Base-by-base conservation (phyloP, 768 basidiomycete genomes). In the Leccinum truebloodii region DNA sequence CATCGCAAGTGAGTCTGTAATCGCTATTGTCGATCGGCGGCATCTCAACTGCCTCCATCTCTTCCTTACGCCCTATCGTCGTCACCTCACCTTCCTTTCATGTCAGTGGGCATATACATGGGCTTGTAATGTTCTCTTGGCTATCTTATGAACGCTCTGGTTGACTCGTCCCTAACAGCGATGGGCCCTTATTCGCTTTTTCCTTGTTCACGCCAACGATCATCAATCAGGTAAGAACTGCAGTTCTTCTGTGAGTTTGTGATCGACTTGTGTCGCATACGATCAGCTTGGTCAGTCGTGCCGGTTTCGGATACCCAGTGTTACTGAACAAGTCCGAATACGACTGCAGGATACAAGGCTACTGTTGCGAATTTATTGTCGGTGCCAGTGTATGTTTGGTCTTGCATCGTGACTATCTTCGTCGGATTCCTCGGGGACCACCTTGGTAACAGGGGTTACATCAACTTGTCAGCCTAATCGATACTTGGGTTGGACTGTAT, bases 361-460 rank as follows among this genome's bases (percentile, higher is more conserved):
- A 90, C 87, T 1, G 72, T 77, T 26, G 88, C 90, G 2, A 92
- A 92, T 67, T 71, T 92, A 12, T 77, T 93, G 16, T 88, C 88
- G 0, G 89, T 92, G 4, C 90, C 90, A 2, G 87, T 91, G 30
- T 92, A 92, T 67, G 82, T 80, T 6, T 89, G 87, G 83, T 84
- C 86, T 20, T 88, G 88, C 65, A 70, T 89, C 39, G 75, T 89
- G 66, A 92, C 90, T 5, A 80, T 82, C 61, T 59, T 76, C 34
- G 75, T 89, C 51, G 89, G 89, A 18, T 78, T 86, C 59, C 64
- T 84, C 24, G 87, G 87, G 24, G 89, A 90, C 67, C 79, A 81
- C 7, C 72, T 81, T 26, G 83, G 83, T n/a, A 77, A 75, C 49
- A 78, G 87, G 22, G 84, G 77, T 46, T 76, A 81, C 62, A 82